Evolutionary conservation across 2,329 filamentous ascomycete species (phyloP).

Genomic region (Aspergillus bombycis): DNA sequence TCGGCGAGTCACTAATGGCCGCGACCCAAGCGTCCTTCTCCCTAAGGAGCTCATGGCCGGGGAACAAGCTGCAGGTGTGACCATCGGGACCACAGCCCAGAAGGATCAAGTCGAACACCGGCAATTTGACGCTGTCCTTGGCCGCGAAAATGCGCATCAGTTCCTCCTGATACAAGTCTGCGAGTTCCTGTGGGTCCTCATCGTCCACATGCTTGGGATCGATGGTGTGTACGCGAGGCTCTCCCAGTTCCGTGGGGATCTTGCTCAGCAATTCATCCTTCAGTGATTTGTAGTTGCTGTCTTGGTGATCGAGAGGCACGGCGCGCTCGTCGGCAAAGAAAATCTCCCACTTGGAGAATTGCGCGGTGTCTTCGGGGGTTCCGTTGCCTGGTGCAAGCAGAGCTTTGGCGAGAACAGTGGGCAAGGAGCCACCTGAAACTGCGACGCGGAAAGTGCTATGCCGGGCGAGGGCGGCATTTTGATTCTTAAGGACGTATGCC

Average conservation of each 20-base stretch:
- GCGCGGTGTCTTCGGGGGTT: constrained; percentile 62
- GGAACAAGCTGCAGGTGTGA: constrained; percentile 96
- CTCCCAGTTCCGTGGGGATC: constrained; percentile 68
- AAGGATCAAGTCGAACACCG: constrained; percentile 91
- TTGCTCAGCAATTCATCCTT: constrained; percentile 88
- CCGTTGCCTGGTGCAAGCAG: constrained; percentile 64
- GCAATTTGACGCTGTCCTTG: constrained; percentile 90
- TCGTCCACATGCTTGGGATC: constrained; percentile 69
- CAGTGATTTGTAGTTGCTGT: constrained; percentile 91
- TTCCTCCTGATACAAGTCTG: constrained; percentile 88
- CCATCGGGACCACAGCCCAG: constrained; percentile 94
- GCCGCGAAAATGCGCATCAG: constrained; percentile 85
- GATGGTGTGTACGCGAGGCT: constrained; percentile 78
- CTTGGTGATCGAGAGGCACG: constrained; percentile 85
- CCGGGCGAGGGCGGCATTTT: constrained; percentile 76
- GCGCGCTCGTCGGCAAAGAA: constrained; percentile 98
- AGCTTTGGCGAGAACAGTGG: constrained; percentile 82
- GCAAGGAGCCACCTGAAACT: constrained; percentile 91
- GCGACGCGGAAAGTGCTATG: constrained; percentile 88
- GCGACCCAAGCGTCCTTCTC: constrained; percentile 92
- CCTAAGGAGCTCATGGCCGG: constrained; percentile 80
- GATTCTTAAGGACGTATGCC: constrained; percentile 77
- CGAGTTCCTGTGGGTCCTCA: constrained; percentile 85
- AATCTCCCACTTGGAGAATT: constrained; percentile 91
- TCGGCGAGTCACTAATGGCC: constrained; percentile 88